phyloP scores from a whole-genome alignment of 352 stramenopile genomes.

The Aphanomyces invadans region DNA sequence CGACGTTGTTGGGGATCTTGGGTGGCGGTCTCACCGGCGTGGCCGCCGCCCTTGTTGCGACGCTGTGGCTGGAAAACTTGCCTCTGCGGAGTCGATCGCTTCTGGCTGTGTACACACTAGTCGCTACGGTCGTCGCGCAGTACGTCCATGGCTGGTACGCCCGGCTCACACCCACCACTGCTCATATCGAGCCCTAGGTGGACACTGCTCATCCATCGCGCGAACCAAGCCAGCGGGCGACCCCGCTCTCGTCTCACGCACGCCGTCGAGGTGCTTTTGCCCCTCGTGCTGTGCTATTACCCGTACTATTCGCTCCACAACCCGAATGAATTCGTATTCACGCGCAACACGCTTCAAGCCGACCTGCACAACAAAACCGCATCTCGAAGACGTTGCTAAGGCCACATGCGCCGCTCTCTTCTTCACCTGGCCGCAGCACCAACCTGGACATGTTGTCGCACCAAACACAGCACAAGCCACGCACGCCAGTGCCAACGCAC shows the following conservation, averaged over 20 bases:
- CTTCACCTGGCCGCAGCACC: no score
- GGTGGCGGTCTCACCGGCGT: background rate
- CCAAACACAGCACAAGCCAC: no score
- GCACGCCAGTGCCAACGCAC: no score
- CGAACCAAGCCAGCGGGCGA: background rate
- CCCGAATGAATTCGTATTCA: background rate
- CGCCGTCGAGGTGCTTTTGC: background rate
- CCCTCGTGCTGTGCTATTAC: conserved; percentile 1
- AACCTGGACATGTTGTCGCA: no score
- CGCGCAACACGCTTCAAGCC: background rate
- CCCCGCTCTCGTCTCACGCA: conserved; percentile 4
- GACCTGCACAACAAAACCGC: background rate
- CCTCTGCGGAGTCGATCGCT: background rate
- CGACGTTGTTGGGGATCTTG: background rate
- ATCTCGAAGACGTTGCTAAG: no score
- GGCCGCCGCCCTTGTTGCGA: background rate
- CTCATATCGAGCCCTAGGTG: background rate
- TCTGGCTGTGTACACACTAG: background rate
- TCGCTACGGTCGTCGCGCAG: background rate
- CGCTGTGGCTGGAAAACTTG: background rate
- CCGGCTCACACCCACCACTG: background rate
- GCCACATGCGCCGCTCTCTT: no score
- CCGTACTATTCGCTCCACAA: conserved; percentile 14
- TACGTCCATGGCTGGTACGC: background rate
- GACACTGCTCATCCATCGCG: background rate